Percentiles rank a stretch among this genome's conserved stretches.
These are phyloP conservation scores for Balamuthia mandrillaris DNA, from an alignment of 208 protist species.

Conservation along the genomic window DNA sequence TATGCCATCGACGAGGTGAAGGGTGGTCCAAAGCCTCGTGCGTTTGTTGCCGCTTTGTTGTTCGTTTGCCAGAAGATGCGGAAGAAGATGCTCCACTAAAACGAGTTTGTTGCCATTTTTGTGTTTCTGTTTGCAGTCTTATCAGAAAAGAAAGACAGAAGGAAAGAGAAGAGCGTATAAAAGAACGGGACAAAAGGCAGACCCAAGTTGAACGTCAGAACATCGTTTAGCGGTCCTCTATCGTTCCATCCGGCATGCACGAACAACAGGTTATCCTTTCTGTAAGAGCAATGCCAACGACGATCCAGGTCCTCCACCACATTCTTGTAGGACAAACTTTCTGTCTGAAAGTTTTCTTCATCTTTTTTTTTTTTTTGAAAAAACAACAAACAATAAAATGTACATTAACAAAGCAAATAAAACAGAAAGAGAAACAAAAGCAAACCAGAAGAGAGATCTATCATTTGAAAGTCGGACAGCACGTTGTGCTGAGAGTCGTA, in stretches of 20 bases:
- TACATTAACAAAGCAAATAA: not conserved
- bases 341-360: not conserved
- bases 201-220: not conserved
- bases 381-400: too few relatives aligned
- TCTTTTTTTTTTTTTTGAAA: too few relatives aligned
- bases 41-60: too few relatives aligned
- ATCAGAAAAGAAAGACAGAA: too few relatives aligned
- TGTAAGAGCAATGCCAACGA: not conserved
- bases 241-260: slow-evolving; percentile 19
- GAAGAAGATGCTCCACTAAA: too few relatives aligned
- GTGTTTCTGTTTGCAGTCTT: too few relatives aligned
- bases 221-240: not conserved
- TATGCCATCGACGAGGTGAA: not conserved
- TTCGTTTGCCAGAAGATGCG: too few relatives aligned
- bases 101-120: too few relatives aligned
- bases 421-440: not conserved
- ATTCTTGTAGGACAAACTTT: not conserved
- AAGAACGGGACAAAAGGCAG: not conserved
- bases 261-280: not conserved
- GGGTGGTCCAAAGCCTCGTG: too few relatives aligned
- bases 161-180: too few relatives aligned
- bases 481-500: slow-evolving; percentile 20
- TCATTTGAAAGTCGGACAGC: not conserved
- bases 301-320: not conserved
- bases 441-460: not conserved